Percentiles rank a stretch among this genome's conserved stretches.
These are phyloP conservation scores for Tulasnella sp. DNA, from an alignment of 768 basidiomycete species.

Conservation along the genomic window DNA sequence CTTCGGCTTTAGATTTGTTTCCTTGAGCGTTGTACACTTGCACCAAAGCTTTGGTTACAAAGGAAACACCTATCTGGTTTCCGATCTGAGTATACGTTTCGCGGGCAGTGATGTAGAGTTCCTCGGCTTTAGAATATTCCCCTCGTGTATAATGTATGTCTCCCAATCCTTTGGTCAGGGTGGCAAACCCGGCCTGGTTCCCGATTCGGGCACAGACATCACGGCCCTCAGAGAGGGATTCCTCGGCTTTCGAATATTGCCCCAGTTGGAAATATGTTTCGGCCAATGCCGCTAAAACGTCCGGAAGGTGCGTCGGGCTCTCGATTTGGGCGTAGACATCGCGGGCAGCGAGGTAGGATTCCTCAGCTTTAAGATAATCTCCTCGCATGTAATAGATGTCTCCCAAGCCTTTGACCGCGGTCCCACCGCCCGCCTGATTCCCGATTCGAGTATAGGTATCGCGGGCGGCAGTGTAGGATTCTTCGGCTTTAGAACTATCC, in stretches of 20 bases:
- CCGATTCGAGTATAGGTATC: not conserved
- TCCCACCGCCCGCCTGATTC: not conserved
- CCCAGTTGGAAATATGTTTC: not conserved
- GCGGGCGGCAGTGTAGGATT: not conserved
- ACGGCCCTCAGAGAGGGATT: not conserved
- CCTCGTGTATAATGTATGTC: not conserved
- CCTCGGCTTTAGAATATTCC: not conserved
- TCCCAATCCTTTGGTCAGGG: not conserved
- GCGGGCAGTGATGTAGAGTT: not conserved
- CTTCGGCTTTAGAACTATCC: not conserved
- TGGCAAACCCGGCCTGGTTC: not conserved
- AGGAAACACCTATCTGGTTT: not conserved
- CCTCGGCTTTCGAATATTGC: not conserved
- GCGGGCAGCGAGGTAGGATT: not conserved
- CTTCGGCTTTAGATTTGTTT: too few species aligned
- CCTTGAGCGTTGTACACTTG: too few species aligned
- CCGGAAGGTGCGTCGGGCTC: not conserved
- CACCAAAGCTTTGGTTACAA: too few species aligned
- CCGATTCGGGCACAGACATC: not conserved
- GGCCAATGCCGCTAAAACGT: not conserved
- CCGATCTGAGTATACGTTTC: not conserved
- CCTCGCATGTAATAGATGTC: not conserved
- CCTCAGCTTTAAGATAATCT: not conserved
- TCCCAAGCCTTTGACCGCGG: not conserved
- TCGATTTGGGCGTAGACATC: not conserved